A percentile compares a stretch with the other conserved stretches of the same genome.
Evolutionary conservation across 164 flowering plant species (phyloP).

Genomic region (Liquidambar formosana): DNA sequence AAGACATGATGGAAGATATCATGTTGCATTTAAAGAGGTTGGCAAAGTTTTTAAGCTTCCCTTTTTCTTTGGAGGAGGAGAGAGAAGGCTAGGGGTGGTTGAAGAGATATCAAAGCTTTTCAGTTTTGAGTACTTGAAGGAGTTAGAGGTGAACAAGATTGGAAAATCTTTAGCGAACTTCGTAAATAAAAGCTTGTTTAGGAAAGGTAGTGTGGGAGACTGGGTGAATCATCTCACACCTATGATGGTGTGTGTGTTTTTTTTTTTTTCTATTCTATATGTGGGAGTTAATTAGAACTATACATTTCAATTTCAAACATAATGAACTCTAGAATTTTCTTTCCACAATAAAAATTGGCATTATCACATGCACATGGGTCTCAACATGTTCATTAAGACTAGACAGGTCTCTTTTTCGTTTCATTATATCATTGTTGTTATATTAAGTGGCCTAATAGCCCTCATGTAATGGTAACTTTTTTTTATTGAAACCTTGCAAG

Average conservation of each 20-base stretch:
- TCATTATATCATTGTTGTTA: no score
- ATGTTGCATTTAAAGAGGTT: constrained; percentile 21
- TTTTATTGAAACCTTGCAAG: no score
- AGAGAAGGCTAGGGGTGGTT: constrained; percentile 27
- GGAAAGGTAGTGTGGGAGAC: constrained; percentile 49
- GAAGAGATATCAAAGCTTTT: constrained; percentile 33
- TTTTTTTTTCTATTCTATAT: no score
- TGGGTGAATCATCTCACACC: constrained; percentile 42
- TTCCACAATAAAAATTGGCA: no score
- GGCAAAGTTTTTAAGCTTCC: constrained; percentile 29
- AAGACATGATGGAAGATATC: constrained; percentile 36
- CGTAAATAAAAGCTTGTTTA: constrained; percentile 40
- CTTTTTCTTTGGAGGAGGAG: constrained; percentile 30
- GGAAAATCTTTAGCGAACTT: constrained; percentile 33
- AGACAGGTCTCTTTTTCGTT: no score
- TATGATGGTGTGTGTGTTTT: constrained; percentile 31
- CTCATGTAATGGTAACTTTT: no score
- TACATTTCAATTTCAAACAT: no score
- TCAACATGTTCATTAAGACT: no score
- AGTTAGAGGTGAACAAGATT: constrained; percentile 40
- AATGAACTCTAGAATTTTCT: no score
- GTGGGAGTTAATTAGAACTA: no score
- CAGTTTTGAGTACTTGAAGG: constrained; percentile 41
- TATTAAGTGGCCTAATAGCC: no score
- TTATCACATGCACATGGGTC: no score